Base-by-base conservation (phyloP, 1,139 yeast species). In the Hyphopichia pseudoburtonii region DNA sequence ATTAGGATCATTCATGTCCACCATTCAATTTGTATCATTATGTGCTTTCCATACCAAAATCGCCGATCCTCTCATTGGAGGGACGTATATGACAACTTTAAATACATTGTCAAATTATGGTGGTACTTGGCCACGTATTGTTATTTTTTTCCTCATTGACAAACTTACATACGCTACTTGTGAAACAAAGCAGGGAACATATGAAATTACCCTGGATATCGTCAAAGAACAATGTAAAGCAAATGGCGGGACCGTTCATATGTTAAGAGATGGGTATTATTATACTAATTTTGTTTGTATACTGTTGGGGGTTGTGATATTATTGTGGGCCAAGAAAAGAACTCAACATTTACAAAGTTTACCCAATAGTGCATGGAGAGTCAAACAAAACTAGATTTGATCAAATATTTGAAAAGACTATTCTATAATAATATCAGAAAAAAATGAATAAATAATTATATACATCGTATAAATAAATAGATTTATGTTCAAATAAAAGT, bases 51-150 rank as follows among this genome's bases (percentile, higher is more conserved):
- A 90, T 60, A 90, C 97, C 4, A 83, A 84, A 51, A 86, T 94
- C 37, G 96, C 98, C 2, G 98, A 92, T 58, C 97, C 98, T 0
- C 64, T 81, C 11, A 87, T 92, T 50, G 99, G 98, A 14, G 98
- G 98, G 1, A 94, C 99, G 0, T 92, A 92, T 60, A 92, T 94
- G 97, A 92, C 98, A 0, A 83, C 96, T 1, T 69, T 92, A 40
- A 94, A 94, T 61, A 92, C 99, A 0, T 70, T 92, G 35, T 82
- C 95, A 26, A 92, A 92, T 55, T 74, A 90, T 40, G 99, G 99
- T 25, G 99, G 98, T 4, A 94, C 95, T 19, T 94, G 98, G 98
- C 98, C 99, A 0, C 74, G 90, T 41, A 67, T 88, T 18, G 68
- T 92, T 33, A 82, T 90, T 5, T 74, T 89, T 50, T 78, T 73